Evolutionary conservation across 805 yeast species (phyloP), one percentile per base, ranked within the genome.

Genomic region (Suhomyces vadensis): DNA sequence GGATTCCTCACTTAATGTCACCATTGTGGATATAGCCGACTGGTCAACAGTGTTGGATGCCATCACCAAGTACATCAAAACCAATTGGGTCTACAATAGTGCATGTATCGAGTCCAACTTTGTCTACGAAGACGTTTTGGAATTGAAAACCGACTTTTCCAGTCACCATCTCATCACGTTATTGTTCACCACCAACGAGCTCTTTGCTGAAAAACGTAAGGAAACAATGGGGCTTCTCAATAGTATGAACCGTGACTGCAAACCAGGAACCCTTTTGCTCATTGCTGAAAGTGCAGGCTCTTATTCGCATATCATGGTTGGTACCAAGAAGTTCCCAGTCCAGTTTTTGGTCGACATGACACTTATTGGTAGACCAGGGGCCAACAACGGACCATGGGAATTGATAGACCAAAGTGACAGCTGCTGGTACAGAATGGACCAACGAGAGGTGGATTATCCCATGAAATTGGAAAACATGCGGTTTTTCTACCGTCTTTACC

Each of bases 281-380:
- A 79, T 89, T 19, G 79, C 87, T 1, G 97, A 89, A 56, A 84
- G 94, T 65, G 97, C 97, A 0, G 96, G 97, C 0, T 85, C 95
- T 7, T 89, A 83, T 63, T 87, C 95, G 1, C 83, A 87, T 54
- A 85, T 89, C 29, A 74, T 80, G 2, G 75, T 89, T 35, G 96
- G 96, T 3, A 63, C 79, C 23, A 88, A 85, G 60, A 77, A 71
- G 51, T 89, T 89, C 67, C 96, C 96, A 0, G 83, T 89, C 3
- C 90, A 87, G 51, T 87, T 85, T 54, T 69, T 89, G 31, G 71
- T 90, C 8, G 95, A 89, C 56, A 86, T 84, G 27, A 72, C 87
- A 1, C 64, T 89, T 25, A 71, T 81, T 20, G 87, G 87, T 2
- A 65, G 65, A 48, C 68, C 69, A 2, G 64, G 67, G 3, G 63